Evolutionary conservation across 805 yeast species (phyloP), one percentile per base, ranked within the genome.

Genomic region (Lachancea fermentati): DNA sequence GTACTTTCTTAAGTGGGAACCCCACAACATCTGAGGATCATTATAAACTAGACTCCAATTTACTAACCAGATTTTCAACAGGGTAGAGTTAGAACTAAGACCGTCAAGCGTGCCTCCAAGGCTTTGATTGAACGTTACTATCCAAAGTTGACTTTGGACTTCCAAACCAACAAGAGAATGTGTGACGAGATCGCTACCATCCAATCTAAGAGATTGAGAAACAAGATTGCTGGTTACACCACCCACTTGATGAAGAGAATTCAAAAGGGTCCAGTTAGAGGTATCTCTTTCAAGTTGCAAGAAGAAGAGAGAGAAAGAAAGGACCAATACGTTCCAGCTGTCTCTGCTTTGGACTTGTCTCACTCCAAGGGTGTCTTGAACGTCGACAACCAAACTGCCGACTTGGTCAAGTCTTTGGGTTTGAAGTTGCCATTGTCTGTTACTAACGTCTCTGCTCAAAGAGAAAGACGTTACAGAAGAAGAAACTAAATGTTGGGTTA

Each of bases 241-340:
- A 93, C 98, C 68, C 99, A 93, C 76, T 83, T 93, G 75, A 94
- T 93, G 98, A 93, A 87, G 82, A 89, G 99, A 81, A 93, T 93
- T 70, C 97, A 94, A 78, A 93, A 91, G 82, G 99, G 99, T 72
- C 99, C 99, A 79, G 99, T 93, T 66, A 89, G 97, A 83, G 99
- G 99, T 79, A 94, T 93, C 64, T 93, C 99, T 65, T 93, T 93
- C 96, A 94, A 94, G 76, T 86, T 93, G 69, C 99, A 93, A 82
- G 99, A 93, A 80, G 99, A 93, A 79, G 99, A 93, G 84, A 91
- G 98, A 83, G 99, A 93, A 81, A 86, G 98, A 79, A 93, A 94
- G 79, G 97, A 93, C 77, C 98, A 93, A 79, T 93, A 89, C 77
- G 98, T 94, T 67, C 99, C 99, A 76, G 97, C 89, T 73, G 95